Evolutionary conservation across 139 green algal genomes (phyloP).

Genomic region (Diplosphaera chodatii): DNA sequence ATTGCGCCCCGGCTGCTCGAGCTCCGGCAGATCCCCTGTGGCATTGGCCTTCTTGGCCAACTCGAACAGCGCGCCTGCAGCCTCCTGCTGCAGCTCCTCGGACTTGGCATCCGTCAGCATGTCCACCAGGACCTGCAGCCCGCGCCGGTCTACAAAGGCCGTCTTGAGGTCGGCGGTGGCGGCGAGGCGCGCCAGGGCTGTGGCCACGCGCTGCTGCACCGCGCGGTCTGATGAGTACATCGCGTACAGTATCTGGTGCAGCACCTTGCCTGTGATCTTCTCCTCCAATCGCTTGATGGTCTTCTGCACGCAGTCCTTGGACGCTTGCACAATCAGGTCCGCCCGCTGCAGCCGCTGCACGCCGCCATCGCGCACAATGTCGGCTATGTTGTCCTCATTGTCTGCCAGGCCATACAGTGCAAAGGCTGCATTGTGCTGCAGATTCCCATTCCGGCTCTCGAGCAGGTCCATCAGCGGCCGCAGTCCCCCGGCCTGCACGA

Average conservation of each 20-base stretch:
- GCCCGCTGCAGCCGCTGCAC: conserved; percentile 63
- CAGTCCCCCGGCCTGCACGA: conserved; percentile 63
- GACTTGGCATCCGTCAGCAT: conserved; percentile 53
- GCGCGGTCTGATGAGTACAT: conserved; percentile 44
- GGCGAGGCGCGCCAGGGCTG: conserved; percentile 76
- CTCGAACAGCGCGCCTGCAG: conserved; percentile 53
- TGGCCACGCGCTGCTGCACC: conserved; percentile 61
- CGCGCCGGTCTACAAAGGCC: conserved; percentile 72
- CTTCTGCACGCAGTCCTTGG: conserved; percentile 93
- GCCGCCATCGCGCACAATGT: conserved; percentile 77
- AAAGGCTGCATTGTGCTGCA: conserved; percentile 94
- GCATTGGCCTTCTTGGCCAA: conserved; percentile 70
- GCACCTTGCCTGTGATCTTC: conserved; percentile 55
- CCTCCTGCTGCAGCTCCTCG: conserved; percentile 13
- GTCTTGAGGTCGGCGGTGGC: conserved; percentile 49
- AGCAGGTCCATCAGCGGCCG: conserved; percentile 85
- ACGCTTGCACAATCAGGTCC: conserved; percentile 69
- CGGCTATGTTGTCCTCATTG: conserved; percentile 95
- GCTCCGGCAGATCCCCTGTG: conserved; percentile 36
- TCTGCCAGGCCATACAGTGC: conserved; percentile 94
- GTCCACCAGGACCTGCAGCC: conserved; percentile 81
- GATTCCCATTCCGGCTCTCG: conserved; percentile 70
- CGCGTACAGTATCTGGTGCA: conserved; percentile 68
- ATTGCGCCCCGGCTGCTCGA: conserved; percentile 45
- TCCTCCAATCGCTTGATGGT: conserved; percentile 90